Evolutionary conservation across 768 basidiomycete species (phyloP).

Genomic region (Russula emetica): DNA sequence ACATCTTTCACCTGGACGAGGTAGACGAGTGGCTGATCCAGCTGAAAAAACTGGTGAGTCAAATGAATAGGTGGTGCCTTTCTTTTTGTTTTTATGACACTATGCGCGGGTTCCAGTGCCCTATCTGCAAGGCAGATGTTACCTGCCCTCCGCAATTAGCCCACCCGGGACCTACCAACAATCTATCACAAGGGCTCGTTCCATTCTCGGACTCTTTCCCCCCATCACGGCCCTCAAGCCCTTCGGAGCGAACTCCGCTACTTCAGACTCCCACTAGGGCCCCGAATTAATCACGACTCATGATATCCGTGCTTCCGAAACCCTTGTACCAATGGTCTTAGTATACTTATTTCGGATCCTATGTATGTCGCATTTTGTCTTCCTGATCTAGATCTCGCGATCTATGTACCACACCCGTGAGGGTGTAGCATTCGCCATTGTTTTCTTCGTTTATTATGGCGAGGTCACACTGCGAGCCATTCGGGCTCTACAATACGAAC

Average conservation of each 20-base stretch:
- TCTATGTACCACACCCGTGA: not conserved
- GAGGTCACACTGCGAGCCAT: not conserved
- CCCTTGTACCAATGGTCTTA: slow-evolving; percentile 20
- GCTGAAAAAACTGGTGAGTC: slow-evolving; percentile 83
- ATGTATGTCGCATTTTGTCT: slow-evolving; percentile 19
- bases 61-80: slow-evolving; percentile 17
- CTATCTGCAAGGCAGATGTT: slow-evolving; percentile 89
- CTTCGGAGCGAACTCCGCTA: slow-evolving; percentile 22
- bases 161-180: slow-evolving; percentile 17
- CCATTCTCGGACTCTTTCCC: slow-evolving; percentile 1
- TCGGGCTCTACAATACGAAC: not conserved
- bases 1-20: slow-evolving; percentile 91
- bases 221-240: slow-evolving; percentile 16
- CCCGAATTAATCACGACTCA: slow-evolving; percentile 15
- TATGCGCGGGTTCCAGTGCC: slow-evolving; percentile 53
- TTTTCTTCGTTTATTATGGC: slow-evolving; percentile 10
- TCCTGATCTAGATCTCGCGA: slow-evolving; percentile 14
- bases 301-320: slow-evolving; percentile 19
- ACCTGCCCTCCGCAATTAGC: slow-evolving; percentile 51
- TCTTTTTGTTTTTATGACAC: slow-evolving; percentile 16
- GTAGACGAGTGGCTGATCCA: slow-evolving; percentile 91
- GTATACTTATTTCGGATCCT: slow-evolving; percentile 23
- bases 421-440: not conserved
- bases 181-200: not conserved
- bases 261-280: slow-evolving; percentile 8